Conservation (phyloP, 257 asterid species). For the Avicennia marina region DNA sequence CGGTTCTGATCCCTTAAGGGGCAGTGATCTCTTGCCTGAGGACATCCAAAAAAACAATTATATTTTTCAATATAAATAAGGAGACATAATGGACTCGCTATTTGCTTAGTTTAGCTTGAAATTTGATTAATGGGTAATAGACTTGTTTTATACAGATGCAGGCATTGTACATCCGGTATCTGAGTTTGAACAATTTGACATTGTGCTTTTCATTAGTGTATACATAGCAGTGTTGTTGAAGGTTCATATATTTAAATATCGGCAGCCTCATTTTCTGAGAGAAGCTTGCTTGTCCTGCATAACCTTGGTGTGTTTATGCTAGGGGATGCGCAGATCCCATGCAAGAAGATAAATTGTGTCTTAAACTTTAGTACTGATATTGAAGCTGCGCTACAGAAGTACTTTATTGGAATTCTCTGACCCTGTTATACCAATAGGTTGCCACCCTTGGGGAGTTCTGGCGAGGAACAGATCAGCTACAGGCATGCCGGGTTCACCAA, state of each 20-base stretch:
- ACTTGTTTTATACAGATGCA: too few species aligned
- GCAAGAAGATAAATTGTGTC: background rate
- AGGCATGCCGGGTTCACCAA: slow-evolving; percentile 9
- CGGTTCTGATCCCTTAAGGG: too few species aligned
- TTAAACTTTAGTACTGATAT: background rate
- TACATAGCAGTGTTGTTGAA: background rate
- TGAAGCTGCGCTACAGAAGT: background rate
- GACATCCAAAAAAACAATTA: background rate
- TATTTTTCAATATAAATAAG: background rate
- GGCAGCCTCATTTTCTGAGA: background rate
- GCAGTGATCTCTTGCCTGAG: background rate
- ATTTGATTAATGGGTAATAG: too few species aligned
- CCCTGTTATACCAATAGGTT: slow-evolving; percentile 18
- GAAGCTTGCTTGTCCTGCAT: background rate
- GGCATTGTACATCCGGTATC: too few species aligned
- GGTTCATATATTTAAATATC: background rate
- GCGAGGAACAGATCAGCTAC: slow-evolving; percentile 8
- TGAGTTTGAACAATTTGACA: too few species aligned
- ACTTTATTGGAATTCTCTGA: background rate
- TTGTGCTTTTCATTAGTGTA: too few species aligned
- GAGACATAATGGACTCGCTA: background rate
- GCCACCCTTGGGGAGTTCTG: slow-evolving; percentile 26
- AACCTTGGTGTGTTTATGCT: background rate
- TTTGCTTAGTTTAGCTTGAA: background rate
- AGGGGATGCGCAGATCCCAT: background rate